phyloP scores from a whole-genome alignment of 495 filamentous ascomycete species.

The Talaromyces nanjingensis region DNA sequence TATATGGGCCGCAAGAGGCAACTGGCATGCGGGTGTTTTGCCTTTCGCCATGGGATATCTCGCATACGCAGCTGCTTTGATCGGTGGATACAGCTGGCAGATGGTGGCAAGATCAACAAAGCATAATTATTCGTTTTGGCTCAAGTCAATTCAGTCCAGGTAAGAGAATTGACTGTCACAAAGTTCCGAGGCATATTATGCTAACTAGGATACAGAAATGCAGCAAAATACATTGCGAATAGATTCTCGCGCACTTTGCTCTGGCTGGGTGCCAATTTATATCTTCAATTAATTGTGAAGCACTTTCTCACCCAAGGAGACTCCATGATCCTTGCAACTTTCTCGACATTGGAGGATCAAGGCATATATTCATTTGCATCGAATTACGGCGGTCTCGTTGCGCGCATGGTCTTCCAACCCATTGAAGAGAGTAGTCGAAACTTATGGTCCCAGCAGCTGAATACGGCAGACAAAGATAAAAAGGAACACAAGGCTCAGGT shows the following conservation, averaged over 20 bases:
- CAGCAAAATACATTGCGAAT: slow-evolving; percentile 44
- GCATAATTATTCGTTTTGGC: slow-evolving; percentile 53
- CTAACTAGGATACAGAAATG: slow-evolving; percentile 18
- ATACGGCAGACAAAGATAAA: slow-evolving; percentile 15
- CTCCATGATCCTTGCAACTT: slow-evolving; percentile 70
- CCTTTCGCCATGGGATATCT: slow-evolving; percentile 87
- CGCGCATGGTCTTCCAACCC: slow-evolving; percentile 87
- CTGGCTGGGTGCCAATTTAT: slow-evolving; percentile 65
- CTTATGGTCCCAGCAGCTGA: slow-evolving; percentile 69
- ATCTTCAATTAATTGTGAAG: slow-evolving; percentile 82
- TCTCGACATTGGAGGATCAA: slow-evolving; percentile 72
- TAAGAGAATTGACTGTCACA: slow-evolving; percentile 16
- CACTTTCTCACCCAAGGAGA: slow-evolving; percentile 93
- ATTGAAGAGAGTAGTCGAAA: slow-evolving; percentile 87
- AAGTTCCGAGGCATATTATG: slow-evolving; percentile 12
- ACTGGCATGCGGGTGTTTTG: slow-evolving; percentile 59
- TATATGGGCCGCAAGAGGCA: slow-evolving; percentile 44
- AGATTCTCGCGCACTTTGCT: slow-evolving; percentile 62
- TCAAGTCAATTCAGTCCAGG: slow-evolving; percentile 35
- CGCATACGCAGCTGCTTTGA: slow-evolving; percentile 61
- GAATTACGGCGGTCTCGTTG: slow-evolving; percentile 89
- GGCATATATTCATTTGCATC: slow-evolving; percentile 90
- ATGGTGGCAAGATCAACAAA: slow-evolving; percentile 32
- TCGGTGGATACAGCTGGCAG: slow-evolving; percentile 56
- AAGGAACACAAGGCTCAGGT: slow-evolving; percentile 12